Percentiles rank a stretch among this genome's conserved stretches.
These are phyloP conservation scores for Botrytis sinoallii DNA, from an alignment of 2,329 filamentous ascomycete genomes.

Conservation along the genomic window DNA sequence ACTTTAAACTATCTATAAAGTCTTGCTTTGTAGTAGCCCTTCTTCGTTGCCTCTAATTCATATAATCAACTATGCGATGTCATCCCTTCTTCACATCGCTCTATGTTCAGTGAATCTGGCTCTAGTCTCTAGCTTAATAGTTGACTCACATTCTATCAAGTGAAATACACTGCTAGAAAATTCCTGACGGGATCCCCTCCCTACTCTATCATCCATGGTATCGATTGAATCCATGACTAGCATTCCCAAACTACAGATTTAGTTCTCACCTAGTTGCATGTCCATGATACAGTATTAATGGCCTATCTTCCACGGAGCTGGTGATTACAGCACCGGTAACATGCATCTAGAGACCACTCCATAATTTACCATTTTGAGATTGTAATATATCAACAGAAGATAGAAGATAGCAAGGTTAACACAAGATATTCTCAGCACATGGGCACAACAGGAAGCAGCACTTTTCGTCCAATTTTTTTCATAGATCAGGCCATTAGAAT, in stretches of 20 bases:
- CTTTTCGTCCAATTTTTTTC: not conserved
- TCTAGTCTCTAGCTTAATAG: not conserved
- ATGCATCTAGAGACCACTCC: not conserved
- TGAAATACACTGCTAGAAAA: not conserved
- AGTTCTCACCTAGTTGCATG: not conserved
- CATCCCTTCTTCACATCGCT: too few relatives aligned
- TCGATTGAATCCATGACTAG: not conserved
- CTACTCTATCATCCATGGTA: not conserved
- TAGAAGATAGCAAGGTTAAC: not conserved
- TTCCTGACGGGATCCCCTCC: not conserved
- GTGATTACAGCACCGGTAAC: not conserved
- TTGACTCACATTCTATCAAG: not conserved
- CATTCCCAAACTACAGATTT: too few relatives aligned
- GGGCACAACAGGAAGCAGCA: not conserved
- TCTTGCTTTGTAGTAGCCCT: too few relatives aligned
- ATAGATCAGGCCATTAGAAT: not conserved
- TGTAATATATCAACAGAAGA: not conserved
- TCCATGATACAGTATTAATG: not conserved
- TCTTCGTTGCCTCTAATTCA: too few relatives aligned
- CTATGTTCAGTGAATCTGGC: too few relatives aligned
- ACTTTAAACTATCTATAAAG: too few relatives aligned
- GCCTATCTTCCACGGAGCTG: not conserved
- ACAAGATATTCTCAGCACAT: not conserved
- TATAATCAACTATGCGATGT: too few relatives aligned
- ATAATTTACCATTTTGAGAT: not conserved